Evolutionary conservation across 2,329 filamentous ascomycete genomes (phyloP).

Genomic region (Tympanopsis confertula): DNA sequence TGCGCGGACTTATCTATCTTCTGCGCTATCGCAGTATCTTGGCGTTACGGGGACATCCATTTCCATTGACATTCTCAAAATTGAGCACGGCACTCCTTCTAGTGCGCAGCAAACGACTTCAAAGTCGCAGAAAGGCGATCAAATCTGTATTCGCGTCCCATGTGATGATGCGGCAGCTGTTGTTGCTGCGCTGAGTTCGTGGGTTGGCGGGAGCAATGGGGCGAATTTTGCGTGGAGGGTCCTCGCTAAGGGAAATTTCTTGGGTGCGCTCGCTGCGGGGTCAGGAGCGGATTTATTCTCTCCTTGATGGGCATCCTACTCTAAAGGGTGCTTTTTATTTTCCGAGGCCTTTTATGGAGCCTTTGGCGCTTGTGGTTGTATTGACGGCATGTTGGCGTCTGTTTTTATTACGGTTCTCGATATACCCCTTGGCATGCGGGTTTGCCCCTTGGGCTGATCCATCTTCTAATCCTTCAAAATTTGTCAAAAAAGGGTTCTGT

Average conservation of each 20-base stretch:
- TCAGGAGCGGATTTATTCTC: slow-evolving; percentile 13
- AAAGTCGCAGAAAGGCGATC: slow-evolving; percentile 5
- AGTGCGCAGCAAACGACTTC: slow-evolving; percentile 4
- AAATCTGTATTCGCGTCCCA: slow-evolving; percentile 29
- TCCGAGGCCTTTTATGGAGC: too few species aligned
- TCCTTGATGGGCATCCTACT: too few species aligned
- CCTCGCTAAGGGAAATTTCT: slow-evolving; percentile 20
- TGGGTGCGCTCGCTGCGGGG: slow-evolving; percentile 18
- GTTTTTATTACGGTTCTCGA: too few species aligned
- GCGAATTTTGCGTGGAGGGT: slow-evolving; percentile 22
- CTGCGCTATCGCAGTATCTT: slow-evolving; percentile 31
- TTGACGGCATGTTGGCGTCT: too few species aligned
- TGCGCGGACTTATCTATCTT: slow-evolving; percentile 27
- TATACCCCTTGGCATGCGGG: too few species aligned
- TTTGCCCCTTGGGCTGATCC: too few species aligned
- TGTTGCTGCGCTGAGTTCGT: slow-evolving; percentile 28
- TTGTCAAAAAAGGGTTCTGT: too few species aligned
- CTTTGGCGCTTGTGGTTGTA: too few species aligned
- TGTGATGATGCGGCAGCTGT: slow-evolving; percentile 27
- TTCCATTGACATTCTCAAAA: slow-evolving; percentile 30
- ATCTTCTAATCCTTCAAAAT: too few species aligned
- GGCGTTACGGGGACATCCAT: slow-evolving; percentile 31
- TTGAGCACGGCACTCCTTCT: slow-evolving; percentile 9
- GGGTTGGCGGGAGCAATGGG: slow-evolving; percentile 19
- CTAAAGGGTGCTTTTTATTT: too few species aligned